Percentiles rank a stretch among this genome's conserved stretches.
Conservation (phyloP, 257 asterid genomes). For the Ajuga chamaepitys region DNA sequence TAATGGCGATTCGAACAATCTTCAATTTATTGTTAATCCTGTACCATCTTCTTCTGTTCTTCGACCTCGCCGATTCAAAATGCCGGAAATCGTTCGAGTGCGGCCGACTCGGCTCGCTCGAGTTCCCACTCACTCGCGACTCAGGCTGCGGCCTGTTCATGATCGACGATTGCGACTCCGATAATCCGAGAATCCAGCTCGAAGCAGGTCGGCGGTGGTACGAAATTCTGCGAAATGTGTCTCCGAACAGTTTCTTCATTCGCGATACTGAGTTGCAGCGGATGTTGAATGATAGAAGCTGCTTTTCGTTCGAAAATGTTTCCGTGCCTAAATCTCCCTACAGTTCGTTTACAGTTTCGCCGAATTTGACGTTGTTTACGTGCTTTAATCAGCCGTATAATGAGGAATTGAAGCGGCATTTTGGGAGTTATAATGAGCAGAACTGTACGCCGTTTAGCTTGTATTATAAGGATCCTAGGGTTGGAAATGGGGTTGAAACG, state of each 20-base stretch:
- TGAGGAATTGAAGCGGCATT: background rate
- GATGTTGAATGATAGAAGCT: background rate
- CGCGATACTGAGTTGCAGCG: background rate
- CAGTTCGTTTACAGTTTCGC: constrained; percentile 9
- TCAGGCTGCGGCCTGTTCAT: constrained; percentile 30
- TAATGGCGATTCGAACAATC: constrained; percentile 3
- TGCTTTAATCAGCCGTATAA: background rate
- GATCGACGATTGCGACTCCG: background rate
- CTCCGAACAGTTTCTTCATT: constrained; percentile 1
- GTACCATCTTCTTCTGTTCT: constrained; percentile 3
- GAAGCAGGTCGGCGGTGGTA: background rate
- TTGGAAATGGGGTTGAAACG: background rate
- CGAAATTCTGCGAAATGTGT: background rate
- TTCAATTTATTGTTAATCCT: background rate
- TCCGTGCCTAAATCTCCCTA: constrained; percentile 3
- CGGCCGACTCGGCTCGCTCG: constrained; percentile 11
- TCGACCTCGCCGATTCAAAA: constrained; percentile 5
- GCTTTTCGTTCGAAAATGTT: background rate
- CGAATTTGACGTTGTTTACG: constrained; percentile 17
- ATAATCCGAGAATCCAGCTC: constrained; percentile 17
- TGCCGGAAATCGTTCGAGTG: constrained; percentile 28
- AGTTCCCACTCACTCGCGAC: constrained; percentile 21
- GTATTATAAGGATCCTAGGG: background rate
- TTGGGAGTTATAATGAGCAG: background rate
- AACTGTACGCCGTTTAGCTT: background rate